phyloP scores from a whole-genome alignment of 2,329 filamentous ascomycete genomes.

The Botryosphaeria dothidea region DNA sequence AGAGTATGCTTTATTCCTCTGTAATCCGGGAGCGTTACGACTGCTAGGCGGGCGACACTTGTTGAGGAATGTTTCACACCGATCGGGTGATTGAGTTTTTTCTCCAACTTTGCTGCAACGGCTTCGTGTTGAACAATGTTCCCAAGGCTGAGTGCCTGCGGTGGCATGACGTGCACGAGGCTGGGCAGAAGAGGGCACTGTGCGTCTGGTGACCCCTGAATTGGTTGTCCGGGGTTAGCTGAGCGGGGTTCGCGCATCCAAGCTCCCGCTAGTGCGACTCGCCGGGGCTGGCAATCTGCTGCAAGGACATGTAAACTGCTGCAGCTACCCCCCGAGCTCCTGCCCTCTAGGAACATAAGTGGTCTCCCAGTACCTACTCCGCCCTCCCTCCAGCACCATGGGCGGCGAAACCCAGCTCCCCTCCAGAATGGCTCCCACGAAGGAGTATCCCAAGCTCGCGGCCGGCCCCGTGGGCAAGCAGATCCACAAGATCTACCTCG shows the following conservation, averaged over 20 bases:
- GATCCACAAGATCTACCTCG: slow-evolving; percentile 82
- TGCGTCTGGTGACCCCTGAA: background rate
- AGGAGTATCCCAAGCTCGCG: slow-evolving; percentile 35
- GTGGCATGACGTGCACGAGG: slow-evolving; percentile 5
- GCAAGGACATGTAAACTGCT: slow-evolving; percentile 13
- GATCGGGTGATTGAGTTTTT: background rate
- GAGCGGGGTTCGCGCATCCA: background rate
- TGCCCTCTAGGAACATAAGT: background rate
- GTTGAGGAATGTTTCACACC: background rate
- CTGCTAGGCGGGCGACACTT: too few relatives aligned
- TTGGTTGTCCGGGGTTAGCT: background rate
- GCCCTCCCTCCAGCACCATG: slow-evolving; percentile 27
- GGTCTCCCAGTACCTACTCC: background rate
- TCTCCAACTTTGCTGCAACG: background rate
- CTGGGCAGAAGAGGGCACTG: background rate
- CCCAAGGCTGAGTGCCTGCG: background rate
- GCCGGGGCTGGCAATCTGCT: background rate
- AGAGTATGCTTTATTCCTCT: too few relatives aligned
- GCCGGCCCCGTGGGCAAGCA: slow-evolving; percentile 41
- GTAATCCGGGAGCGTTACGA: too few relatives aligned
- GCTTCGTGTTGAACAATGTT: background rate
- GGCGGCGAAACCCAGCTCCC: slow-evolving; percentile 37
- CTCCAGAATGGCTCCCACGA: slow-evolving; percentile 26
- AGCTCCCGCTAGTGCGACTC: slow-evolving; percentile 4
- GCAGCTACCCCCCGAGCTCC: slow-evolving; percentile 11